Percentiles rank a stretch among this genome's conserved stretches.
Evolutionary conservation across 495 filamentous ascomycete genomes (phyloP).

Genomic region (Margaritispora aquatica): DNA sequence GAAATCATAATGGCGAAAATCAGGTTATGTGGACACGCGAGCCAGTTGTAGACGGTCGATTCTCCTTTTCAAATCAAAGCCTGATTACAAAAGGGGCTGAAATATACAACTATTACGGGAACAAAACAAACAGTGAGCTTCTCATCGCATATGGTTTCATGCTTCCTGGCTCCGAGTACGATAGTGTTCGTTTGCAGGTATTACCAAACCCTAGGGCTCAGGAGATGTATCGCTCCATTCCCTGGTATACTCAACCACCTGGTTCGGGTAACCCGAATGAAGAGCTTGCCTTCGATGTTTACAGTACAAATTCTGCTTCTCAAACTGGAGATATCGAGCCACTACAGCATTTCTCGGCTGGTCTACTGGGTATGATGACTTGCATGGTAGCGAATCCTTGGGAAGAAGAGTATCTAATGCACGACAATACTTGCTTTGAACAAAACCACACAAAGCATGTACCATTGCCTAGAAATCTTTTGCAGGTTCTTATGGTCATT

Average conservation of each 20-base stretch:
- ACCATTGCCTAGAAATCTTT: not conserved
- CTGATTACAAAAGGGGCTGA: constrained; percentile 24
- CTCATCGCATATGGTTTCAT: constrained; percentile 48
- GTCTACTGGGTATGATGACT: constrained; percentile 14
- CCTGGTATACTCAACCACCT: constrained; percentile 4
- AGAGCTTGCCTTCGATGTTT: no score
- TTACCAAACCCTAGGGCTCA: constrained; percentile 4
- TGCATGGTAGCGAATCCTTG: constrained; percentile 18
- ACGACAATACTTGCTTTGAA: constrained; percentile 10
- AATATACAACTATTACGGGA: constrained; percentile 50
- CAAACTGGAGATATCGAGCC: no score
- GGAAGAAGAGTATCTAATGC: constrained; percentile 7
- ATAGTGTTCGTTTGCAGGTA: constrained; percentile 24
- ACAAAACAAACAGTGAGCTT: constrained; percentile 41
- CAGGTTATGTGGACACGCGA: constrained; percentile 32
- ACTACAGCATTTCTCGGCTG: constrained; percentile 10
- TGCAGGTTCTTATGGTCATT: constrained; percentile 1
- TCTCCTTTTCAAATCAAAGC: constrained; percentile 18
- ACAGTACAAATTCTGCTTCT: no score
- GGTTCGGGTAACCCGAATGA: not conserved
- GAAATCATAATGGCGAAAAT: constrained; percentile 43
- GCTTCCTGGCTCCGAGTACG: constrained; percentile 27
- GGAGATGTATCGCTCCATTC: constrained; percentile 10
- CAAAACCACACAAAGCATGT: not conserved
- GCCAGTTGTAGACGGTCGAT: constrained; percentile 18